Base-by-base conservation (phyloP, 768 basidiomycete genomes). In the Phaeotremella fagi region DNA sequence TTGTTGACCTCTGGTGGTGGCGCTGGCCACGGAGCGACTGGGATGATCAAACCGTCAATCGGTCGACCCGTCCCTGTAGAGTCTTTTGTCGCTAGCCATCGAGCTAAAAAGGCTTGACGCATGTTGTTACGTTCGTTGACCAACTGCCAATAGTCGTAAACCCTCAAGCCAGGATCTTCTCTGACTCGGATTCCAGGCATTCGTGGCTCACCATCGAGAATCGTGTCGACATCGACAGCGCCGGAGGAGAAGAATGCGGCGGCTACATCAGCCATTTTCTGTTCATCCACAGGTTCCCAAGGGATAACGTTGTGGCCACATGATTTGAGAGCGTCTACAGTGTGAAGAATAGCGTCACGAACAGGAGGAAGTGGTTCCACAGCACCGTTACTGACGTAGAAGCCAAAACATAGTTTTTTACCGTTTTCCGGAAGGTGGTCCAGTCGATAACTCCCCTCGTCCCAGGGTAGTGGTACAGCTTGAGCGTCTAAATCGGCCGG, bases 361-460 rank as follows among this genome's bases (percentile, higher is more conserved):
- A 50, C 48, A 2, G 48, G 48, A 20, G 48, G 48, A n/a, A 26
- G 16, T 14, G 36, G 14, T 11, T 14, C 15, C 16, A 50, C 20
- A 15, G 20, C 18, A 11, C 48, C 48, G 48, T 50, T 37, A 27
- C 38, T 22, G n/a, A 4, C 25, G 24, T 37, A 37, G 24, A 20
- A 37, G 15, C 15, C 48, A 22, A 38, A 50, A 27, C 31, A 35
- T 12, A 50, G 15, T 15, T 38, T 35, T 9, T n/a, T n/a, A n/a
- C 59, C 6, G 43, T 63, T 60, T 23, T 58, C 46, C 2, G 60
- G 57, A 4, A 63, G 45, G 1, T 29, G 23, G 16, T 64, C 45
- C 27, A 59, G 52, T 15, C 62, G 41, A 88, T 78, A 16, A 88
- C n/a, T n/a, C n/a, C n/a, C n/a, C n/a, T n/a, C n/a, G n/a, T n/a